Evolutionary conservation across 257 asterid species (phyloP).

Genomic region (Scutellaria baicalensis): DNA sequence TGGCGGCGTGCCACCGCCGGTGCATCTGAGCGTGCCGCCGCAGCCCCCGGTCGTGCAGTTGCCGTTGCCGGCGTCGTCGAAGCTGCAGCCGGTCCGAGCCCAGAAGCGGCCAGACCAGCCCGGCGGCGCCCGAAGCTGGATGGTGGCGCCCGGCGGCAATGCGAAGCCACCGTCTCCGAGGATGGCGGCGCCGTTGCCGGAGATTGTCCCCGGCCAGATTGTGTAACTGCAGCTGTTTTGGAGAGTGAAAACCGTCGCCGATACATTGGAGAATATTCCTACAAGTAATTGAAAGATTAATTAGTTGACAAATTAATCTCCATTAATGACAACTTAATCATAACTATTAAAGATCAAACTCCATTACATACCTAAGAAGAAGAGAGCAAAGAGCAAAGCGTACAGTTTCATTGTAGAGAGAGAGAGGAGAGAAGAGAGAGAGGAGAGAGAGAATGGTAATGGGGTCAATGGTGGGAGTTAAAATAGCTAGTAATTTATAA

Average conservation of each 20-base stretch:
- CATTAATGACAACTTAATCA: not conserved
- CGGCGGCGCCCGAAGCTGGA: slow-evolving; percentile 56
- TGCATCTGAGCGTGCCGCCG: slow-evolving; percentile 48
- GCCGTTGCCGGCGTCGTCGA: slow-evolving; percentile 50
- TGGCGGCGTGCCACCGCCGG: slow-evolving; percentile 68
- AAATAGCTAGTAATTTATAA: slow-evolving; percentile 15
- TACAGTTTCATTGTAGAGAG: not conserved
- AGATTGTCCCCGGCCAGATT: slow-evolving; percentile 87
- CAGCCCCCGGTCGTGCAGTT: slow-evolving; percentile 76
- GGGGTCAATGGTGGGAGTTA: slow-evolving; percentile 4
- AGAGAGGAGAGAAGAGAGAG: not conserved
- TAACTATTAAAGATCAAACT: not conserved
- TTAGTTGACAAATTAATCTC: not conserved
- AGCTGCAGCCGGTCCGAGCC: slow-evolving; percentile 80
- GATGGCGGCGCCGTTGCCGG: slow-evolving; percentile 60
- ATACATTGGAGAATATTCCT: slow-evolving; percentile 13
- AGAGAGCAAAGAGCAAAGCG: slow-evolving; percentile 11
- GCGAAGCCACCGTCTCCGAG: slow-evolving; percentile 71
- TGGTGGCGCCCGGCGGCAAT: slow-evolving; percentile 54
- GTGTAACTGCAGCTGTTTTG: slow-evolving; percentile 67
- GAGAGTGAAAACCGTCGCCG: slow-evolving; percentile 56
- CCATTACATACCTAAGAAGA: slow-evolving; percentile 20
- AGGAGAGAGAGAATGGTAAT: not conserved
- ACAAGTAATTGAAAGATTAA: not conserved
- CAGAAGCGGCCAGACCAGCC: slow-evolving; percentile 97